Evolutionary conservation across 1,139 yeast species (phyloP).

Genomic region (Hemisphaericaspora xylanilytica): DNA sequence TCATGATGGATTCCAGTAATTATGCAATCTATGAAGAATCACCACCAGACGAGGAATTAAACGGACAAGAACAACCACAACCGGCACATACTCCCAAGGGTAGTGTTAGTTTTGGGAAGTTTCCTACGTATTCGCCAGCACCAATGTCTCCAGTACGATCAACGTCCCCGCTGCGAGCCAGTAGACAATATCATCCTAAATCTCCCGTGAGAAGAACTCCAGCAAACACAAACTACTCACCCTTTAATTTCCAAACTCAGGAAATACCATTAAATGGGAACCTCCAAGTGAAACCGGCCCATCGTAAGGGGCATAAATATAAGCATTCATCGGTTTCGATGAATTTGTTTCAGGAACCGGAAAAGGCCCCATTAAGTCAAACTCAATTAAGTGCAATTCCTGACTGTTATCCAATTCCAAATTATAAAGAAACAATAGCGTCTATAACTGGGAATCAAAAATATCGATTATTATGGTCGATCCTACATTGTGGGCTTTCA

Average conservation of each 20-base stretch:
- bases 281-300: slow-evolving; percentile 53
- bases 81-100: slow-evolving; percentile 22
- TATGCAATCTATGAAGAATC: slow-evolving; percentile 31
- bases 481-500: slow-evolving; percentile 56
- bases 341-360: slow-evolving; percentile 94
- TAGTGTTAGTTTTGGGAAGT: slow-evolving; percentile 9
- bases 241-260: slow-evolving; percentile 47
- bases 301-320: slow-evolving; percentile 91
- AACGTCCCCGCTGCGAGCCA: slow-evolving; percentile 31
- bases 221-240: slow-evolving; percentile 33
- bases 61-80: slow-evolving; percentile 10
- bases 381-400: slow-evolving; percentile 62
- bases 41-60: not conserved
- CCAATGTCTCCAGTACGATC: slow-evolving; percentile 29
- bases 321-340: slow-evolving; percentile 96
- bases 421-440: slow-evolving; percentile 54
- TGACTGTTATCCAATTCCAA: slow-evolving; percentile 79
- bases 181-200: slow-evolving; percentile 28
- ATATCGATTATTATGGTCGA: slow-evolving; percentile 63
- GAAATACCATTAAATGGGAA: slow-evolving; percentile 29
- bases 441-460: slow-evolving; percentile 57
- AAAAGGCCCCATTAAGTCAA: slow-evolving; percentile 45
- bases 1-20: slow-evolving; percentile 27
- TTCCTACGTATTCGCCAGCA: slow-evolving; percentile 14
- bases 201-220: slow-evolving; percentile 29